phyloP scores from a whole-genome alignment of 2,329 filamentous ascomycete species.

The Chrysoporthe austroafricana region DNA sequence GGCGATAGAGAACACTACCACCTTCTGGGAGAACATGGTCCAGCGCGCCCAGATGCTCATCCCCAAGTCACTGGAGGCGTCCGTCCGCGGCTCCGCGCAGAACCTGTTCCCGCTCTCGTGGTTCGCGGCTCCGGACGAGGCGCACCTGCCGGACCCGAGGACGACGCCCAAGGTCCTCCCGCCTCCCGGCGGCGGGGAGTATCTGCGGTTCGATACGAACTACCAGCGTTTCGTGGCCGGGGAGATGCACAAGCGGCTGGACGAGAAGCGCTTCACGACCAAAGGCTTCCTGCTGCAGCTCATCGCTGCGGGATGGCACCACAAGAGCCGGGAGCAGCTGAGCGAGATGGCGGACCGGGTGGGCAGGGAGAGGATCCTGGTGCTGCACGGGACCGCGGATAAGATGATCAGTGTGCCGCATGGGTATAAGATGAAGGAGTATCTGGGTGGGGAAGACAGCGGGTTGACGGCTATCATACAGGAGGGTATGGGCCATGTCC shows the following conservation, averaged over 20 bases:
- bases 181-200: slow-evolving; percentile 37
- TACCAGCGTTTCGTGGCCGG: slow-evolving; percentile 82
- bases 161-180: slow-evolving; percentile 46
- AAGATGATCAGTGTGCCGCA: slow-evolving; percentile 77
- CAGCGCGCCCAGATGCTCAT: slow-evolving; percentile 61
- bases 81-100: slow-evolving; percentile 65
- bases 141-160: slow-evolving; percentile 50
- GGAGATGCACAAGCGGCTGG: slow-evolving; percentile 72
- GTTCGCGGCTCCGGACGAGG: slow-evolving; percentile 64
- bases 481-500: slow-evolving; percentile 76
- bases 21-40: slow-evolving; percentile 67
- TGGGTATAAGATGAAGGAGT: slow-evolving; percentile 68
- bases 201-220: slow-evolving; percentile 69
- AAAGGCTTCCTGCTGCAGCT: slow-evolving; percentile 77
- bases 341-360: slow-evolving; percentile 67
- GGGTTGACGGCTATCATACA: slow-evolving; percentile 57
- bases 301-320: slow-evolving; percentile 78
- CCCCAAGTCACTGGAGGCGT: slow-evolving; percentile 71
- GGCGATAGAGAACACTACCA: slow-evolving; percentile 61
- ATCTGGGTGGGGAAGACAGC: slow-evolving; percentile 49
- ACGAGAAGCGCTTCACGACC: slow-evolving; percentile 63
- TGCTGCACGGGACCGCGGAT: slow-evolving; percentile 77
- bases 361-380: slow-evolving; percentile 73
- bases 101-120: slow-evolving; percentile 70
- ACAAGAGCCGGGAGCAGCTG: slow-evolving; percentile 72